Percentiles rank a stretch among this genome's conserved stretches.
Conservation (phyloP, 805 yeast species). For the Sugiyamaella boreocaroliniensis region DNA sequence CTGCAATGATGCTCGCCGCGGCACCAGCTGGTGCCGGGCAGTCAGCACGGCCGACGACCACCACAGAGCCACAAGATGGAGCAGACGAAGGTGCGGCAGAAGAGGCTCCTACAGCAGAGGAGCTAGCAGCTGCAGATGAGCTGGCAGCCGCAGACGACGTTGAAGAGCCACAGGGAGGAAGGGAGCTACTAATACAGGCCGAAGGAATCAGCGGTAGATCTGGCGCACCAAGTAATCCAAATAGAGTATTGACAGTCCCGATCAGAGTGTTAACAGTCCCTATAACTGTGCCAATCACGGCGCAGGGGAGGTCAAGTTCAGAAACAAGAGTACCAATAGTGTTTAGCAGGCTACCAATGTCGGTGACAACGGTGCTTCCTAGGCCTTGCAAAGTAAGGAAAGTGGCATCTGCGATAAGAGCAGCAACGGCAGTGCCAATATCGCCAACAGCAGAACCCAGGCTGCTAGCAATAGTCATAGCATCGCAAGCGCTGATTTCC, state of each 20-base stretch:
- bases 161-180: not conserved
- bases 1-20: slow-evolving; percentile 5
- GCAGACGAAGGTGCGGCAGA: not conserved
- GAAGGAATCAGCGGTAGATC: not conserved
- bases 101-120: not conserved
- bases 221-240: too few relatives aligned
- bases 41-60: not conserved
- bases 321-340: slow-evolving; percentile 18
- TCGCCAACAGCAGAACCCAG: too few relatives aligned
- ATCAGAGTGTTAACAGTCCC: too few relatives aligned
- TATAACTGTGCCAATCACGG: not conserved
- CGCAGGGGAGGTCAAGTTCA: slow-evolving; percentile 4
- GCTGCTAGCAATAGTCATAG: too few relatives aligned
- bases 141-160: not conserved
- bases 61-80: too few relatives aligned
- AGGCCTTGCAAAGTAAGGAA: slow-evolving; percentile 23
- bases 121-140: not conserved
- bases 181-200: not conserved
- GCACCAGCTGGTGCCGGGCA: slow-evolving; percentile 3
- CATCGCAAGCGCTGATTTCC: slow-evolving; percentile 11
- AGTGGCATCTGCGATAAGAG: slow-evolving; percentile 19
- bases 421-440: slow-evolving; percentile 17
- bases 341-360: slow-evolving; percentile 17
- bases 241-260: too few relatives aligned
- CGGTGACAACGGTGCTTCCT: slow-evolving; percentile 18